Evolutionary conservation across 169 alveolate genomes (phyloP).

Genomic region (Eimeria acervulina): DNA sequence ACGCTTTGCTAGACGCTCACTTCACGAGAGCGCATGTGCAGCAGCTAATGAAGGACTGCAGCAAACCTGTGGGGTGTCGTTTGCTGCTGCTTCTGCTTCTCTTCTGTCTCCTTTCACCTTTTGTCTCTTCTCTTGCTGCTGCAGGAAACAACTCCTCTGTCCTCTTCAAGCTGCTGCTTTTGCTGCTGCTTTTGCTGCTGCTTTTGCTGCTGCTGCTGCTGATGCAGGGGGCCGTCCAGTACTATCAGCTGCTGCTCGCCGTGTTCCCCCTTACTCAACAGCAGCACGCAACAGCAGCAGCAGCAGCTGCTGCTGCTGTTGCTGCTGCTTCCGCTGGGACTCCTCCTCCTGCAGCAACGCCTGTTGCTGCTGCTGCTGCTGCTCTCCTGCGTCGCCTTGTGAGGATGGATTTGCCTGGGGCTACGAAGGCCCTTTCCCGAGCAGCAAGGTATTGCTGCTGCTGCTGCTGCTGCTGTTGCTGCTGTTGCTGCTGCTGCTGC

Average conservation of each 20-base stretch:
- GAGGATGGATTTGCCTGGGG: conserved; percentile 18
- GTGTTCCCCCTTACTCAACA: conserved; percentile 23
- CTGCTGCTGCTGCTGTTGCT: conserved; percentile 37
- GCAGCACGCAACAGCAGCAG: conserved; percentile 11
- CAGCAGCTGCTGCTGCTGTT: conserved; percentile 2
- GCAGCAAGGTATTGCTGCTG: conserved; percentile 53
- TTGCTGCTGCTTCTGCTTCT: conserved; percentile 12
- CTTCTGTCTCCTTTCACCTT: too few species aligned
- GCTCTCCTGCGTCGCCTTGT: conserved; percentile 54
- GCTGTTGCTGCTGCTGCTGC: conserved; percentile 48
- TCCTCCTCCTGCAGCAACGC: neutral
- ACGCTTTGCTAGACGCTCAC: conserved; percentile 24
- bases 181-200: too few species aligned
- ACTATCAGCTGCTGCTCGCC: conserved; percentile 61
- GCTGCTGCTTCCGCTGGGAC: neutral
- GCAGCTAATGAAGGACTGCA: neutral
- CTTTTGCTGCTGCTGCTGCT: too few species aligned
- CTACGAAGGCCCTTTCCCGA: conserved; percentile 28
- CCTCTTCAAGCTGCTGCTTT: too few species aligned
- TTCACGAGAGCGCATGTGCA: neutral
- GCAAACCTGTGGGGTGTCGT: neutral
- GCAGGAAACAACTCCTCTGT: neutral
- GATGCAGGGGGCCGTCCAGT: neutral
- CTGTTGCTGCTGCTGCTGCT: conserved; percentile 47
- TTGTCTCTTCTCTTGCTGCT: conserved; percentile 21